phyloP scores from a whole-genome alignment of 495 filamentous ascomycete species.

The Neurospora sp. region DNA sequence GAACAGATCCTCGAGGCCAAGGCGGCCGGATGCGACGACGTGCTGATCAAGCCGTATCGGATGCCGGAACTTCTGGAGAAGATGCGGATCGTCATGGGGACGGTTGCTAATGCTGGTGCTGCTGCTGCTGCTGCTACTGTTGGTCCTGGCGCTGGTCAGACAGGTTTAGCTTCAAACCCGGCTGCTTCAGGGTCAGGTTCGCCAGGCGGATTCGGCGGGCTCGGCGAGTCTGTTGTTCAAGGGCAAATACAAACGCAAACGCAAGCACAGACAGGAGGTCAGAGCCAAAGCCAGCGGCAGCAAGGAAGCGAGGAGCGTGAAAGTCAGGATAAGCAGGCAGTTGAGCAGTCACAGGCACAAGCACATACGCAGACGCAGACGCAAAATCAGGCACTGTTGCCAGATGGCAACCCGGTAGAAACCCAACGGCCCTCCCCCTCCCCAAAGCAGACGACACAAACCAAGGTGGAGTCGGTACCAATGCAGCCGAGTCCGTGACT shows the following conservation, averaged over 20 bases:
- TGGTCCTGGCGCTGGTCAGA: neutral
- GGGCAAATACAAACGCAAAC: neutral
- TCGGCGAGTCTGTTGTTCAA: neutral
- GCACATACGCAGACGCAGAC: neutral
- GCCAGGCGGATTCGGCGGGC: neutral
- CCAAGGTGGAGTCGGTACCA: neutral
- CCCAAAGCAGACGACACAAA: neutral
- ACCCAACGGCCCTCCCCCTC: neutral
- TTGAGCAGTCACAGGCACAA: neutral
- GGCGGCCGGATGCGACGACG: slow-evolving; percentile 46
- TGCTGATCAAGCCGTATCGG: slow-evolving; percentile 36
- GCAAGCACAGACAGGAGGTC: neutral
- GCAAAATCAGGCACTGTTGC: neutral
- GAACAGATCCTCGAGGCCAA: slow-evolving; percentile 58
- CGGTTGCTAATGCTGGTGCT: slow-evolving; percentile 14
- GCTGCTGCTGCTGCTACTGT: neutral
- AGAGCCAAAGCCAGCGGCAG: neutral
- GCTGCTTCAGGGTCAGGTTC: neutral
- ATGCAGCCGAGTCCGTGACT: neutral
- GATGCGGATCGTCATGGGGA: slow-evolving; percentile 48
- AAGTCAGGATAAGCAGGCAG: neutral
- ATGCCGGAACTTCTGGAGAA: slow-evolving; percentile 36
- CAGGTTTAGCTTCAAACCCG: neutral
- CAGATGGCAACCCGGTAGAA: neutral
- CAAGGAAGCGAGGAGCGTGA: neutral